Percentiles rank a stretch among this genome's conserved stretches.
phyloP scores from a whole-genome alignment of 768 basidiomycete species.

The Brasilioporus rufonigricans region DNA sequence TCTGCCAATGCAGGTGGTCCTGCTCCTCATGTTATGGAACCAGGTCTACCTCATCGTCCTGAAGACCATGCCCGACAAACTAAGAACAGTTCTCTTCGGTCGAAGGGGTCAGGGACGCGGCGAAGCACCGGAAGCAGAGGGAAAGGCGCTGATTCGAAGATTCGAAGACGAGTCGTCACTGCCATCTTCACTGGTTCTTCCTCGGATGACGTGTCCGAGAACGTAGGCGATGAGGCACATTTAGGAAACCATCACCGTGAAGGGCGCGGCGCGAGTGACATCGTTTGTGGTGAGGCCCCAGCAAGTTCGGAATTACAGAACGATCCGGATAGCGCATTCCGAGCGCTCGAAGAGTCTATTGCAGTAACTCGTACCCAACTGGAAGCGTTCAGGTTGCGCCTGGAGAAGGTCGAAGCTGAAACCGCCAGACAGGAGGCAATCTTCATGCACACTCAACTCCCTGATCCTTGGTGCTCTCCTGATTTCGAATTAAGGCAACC shows the following conservation, averaged over 20 bases:
- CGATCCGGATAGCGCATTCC: constrained; percentile 8
- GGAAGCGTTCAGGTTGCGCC: constrained; percentile 25
- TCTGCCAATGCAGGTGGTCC: background rate
- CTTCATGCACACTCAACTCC: background rate
- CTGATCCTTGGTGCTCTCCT: background rate
- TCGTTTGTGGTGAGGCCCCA: background rate
- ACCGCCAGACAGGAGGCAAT: constrained; percentile 14
- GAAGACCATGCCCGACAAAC: background rate
- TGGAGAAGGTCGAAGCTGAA: constrained; percentile 28
- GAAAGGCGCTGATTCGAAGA: constrained; percentile 1
- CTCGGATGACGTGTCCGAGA: background rate
- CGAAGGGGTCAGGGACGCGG: background rate
- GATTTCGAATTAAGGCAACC: background rate
- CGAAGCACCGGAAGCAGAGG: constrained; percentile 7
- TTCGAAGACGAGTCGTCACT: constrained; percentile 25
- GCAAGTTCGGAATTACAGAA: background rate
- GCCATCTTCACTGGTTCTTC: constrained; percentile 29
- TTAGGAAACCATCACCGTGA: background rate
- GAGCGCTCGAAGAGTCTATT: constrained; percentile 25
- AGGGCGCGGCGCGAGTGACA: background rate
- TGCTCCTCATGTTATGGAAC: background rate
- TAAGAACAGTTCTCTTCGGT: background rate
- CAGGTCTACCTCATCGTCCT: background rate
- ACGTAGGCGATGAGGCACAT: background rate
- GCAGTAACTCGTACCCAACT: constrained; percentile 22